A percentile compares a stretch with the other conserved stretches of the same genome.
Conservation (phyloP, 306 rosid species). For the Cicer pinnatifidum region DNA sequence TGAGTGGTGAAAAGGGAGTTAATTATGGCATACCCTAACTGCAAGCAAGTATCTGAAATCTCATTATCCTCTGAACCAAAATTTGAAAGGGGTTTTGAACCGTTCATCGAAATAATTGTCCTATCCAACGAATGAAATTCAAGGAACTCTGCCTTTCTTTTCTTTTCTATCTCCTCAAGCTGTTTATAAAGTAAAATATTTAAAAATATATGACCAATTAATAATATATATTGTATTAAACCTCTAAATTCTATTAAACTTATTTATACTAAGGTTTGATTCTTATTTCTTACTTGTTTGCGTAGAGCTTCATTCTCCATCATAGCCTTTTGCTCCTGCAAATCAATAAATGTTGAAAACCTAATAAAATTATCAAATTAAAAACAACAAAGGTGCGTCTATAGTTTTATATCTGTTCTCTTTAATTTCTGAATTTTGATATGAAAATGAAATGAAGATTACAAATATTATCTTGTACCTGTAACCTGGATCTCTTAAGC, state of each 20-base stretch:
- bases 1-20: slow-evolving; percentile 12
- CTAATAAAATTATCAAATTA: background rate
- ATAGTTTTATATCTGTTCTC: no score
- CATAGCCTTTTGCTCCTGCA: slow-evolving; percentile 65
- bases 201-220: background rate
- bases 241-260: no score
- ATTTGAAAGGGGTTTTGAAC: slow-evolving; percentile 43
- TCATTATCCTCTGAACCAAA: slow-evolving; percentile 53
- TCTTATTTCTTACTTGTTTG: slow-evolving; percentile 59
- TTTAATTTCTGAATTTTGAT: background rate
- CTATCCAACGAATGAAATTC: slow-evolving; percentile 49
- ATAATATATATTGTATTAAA: background rate
- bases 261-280: background rate
- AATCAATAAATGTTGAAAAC: slow-evolving; percentile 5
- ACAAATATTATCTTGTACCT: slow-evolving; percentile 49
- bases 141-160: slow-evolving; percentile 43
- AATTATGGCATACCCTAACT: slow-evolving; percentile 60
- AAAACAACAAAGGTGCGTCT: no score
- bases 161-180: slow-evolving; percentile 53
- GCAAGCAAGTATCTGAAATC: slow-evolving; percentile 65
- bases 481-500: slow-evolving; percentile 60
- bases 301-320: slow-evolving; percentile 61
- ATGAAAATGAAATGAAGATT: slow-evolving; percentile 15
- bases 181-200: slow-evolving; percentile 27
- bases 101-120: slow-evolving; percentile 36